Conservation (phyloP, 1,139 yeast genomes). For the Insectozyma bohioensis region DNA sequence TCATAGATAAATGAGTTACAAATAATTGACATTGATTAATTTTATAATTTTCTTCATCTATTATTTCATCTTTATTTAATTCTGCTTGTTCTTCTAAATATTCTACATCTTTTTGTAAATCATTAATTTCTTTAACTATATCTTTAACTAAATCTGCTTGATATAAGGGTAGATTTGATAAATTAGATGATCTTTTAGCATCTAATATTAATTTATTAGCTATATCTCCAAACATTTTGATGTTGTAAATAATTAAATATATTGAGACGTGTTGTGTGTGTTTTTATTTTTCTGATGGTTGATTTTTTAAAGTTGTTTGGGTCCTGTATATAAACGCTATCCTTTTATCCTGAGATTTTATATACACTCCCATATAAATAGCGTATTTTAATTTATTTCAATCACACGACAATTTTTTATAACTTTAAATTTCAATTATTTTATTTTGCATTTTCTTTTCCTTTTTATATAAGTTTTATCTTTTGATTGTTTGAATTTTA, state of each 20-base stretch:
- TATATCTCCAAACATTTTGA: constrained; percentile 79
- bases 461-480: too few relatives aligned
- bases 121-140: constrained; percentile 58
- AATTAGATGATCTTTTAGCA: constrained; percentile 71
- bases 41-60: constrained; percentile 36
- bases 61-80: constrained; percentile 17
- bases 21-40: constrained; percentile 70
- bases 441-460: too few relatives aligned
- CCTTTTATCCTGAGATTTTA: too few relatives aligned
- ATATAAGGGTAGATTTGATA: constrained; percentile 70
- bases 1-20: constrained; percentile 78
- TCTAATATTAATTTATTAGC: constrained; percentile 82
- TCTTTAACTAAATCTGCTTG: constrained; percentile 75
- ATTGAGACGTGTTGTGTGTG: constrained; percentile 4
- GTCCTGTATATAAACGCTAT: too few relatives aligned
- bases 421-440: too few relatives aligned
- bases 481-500: too few relatives aligned
- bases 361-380: too few relatives aligned
- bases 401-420: too few relatives aligned
- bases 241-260: background rate
- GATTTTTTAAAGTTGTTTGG: too few relatives aligned
- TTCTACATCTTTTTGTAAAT: constrained; percentile 53
- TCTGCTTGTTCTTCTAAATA: constrained; percentile 23
- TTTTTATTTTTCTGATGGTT: too few relatives aligned
- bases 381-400: too few relatives aligned